Percentiles rank a stretch among this genome's conserved stretches.
phyloP scores from a whole-genome alignment of 441 rosid genomes.

The Metrosideros polymorpha region DNA sequence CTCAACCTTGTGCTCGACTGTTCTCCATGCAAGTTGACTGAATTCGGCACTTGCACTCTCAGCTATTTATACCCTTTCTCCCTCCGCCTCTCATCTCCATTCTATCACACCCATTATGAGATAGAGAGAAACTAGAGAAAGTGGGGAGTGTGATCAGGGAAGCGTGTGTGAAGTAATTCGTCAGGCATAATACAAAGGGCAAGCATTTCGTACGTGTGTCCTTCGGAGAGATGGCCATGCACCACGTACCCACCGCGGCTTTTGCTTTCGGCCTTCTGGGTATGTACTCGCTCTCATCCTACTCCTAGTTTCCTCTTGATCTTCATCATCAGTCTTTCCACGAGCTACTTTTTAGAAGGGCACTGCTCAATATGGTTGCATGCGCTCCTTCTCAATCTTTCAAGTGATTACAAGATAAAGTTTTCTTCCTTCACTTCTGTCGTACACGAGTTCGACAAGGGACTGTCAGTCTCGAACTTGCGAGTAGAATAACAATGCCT shows the following conservation, averaged over 20 bases:
- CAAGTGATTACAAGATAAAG: neutral
- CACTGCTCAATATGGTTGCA: neutral
- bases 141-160: neutral
- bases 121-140: neutral
- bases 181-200: neutral
- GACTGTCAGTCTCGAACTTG: neutral
- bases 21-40: neutral
- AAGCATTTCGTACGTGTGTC: neutral
- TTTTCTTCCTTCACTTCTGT: neutral
- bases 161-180: neutral
- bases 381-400: neutral
- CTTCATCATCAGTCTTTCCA: neutral
- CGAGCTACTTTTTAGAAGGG: neutral
- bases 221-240: neutral
- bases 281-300: neutral
- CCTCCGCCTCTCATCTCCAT: neutral
- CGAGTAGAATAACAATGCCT: neutral
- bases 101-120: neutral
- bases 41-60: neutral
- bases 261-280: slow-evolving; percentile 9
- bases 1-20: neutral
- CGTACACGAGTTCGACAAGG: neutral
- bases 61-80: neutral
- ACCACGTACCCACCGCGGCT: neutral
- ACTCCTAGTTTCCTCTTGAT: neutral